Evolutionary conservation across 129 eudicot species (phyloP).

Genomic region (Calendula officinalis): DNA sequence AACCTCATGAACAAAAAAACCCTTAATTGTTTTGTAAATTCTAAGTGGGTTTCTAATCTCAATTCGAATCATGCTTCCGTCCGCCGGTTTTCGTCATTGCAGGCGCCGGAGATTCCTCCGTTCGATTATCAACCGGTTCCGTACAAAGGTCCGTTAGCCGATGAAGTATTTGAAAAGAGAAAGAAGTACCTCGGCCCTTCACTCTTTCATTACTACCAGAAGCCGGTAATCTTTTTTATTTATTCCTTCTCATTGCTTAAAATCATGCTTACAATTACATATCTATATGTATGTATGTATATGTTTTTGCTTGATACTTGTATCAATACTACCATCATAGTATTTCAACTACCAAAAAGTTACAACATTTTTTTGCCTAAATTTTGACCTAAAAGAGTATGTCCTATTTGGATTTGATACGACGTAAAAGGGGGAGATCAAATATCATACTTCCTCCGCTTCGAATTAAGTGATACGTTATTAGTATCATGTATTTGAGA

Average conservation of each 20-base stretch:
- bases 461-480: too few species aligned
- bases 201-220: slow-evolving; percentile 84
- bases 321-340: background rate
- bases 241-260: background rate
- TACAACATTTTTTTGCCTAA: slow-evolving; percentile 8
- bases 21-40: slow-evolving; percentile 21
- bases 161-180: slow-evolving; percentile 73
- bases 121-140: slow-evolving; percentile 75
- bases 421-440: background rate
- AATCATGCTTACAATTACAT: background rate
- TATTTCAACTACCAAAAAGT: background rate
- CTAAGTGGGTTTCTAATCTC: slow-evolving; percentile 14
- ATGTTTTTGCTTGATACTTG: background rate
- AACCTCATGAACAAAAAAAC: slow-evolving; percentile 25
- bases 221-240: slow-evolving; percentile 52
- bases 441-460: too few species aligned
- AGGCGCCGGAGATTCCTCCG: slow-evolving; percentile 63
- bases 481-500: too few species aligned
- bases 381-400: slow-evolving; percentile 2
- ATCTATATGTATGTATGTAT: background rate
- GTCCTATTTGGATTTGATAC: background rate
- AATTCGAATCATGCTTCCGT: slow-evolving; percentile 23
- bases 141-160: slow-evolving; percentile 74
- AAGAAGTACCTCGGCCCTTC: slow-evolving; percentile 87
- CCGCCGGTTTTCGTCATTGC: slow-evolving; percentile 45